Conservation (phyloP, 2,329 filamentous ascomycete species). For the Colletotrichum endophyticum region DNA sequence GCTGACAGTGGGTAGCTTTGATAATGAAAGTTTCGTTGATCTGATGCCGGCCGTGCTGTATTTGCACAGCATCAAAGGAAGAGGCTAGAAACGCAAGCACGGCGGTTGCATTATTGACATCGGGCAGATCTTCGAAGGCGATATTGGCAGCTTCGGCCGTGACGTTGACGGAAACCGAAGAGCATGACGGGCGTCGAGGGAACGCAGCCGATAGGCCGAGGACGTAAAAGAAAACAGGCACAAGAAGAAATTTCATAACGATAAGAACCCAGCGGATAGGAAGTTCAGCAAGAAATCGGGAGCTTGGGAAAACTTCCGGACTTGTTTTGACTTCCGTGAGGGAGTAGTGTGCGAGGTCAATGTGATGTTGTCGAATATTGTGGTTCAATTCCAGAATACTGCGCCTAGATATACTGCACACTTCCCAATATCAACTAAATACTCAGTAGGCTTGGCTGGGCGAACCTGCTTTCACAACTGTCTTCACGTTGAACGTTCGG, state of each 20-base stretch:
- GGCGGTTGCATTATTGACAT: neutral
- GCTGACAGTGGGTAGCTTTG: neutral
- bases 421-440: neutral
- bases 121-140: neutral
- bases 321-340: neutral
- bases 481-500: neutral
- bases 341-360: neutral
- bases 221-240: accelerated
- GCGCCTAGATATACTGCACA: neutral
- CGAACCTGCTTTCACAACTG: neutral
- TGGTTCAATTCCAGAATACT: neutral
- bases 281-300: neutral
- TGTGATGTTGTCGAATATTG: neutral
- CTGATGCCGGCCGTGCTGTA: neutral
- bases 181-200: neutral
- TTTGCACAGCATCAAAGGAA: neutral
- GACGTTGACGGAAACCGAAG: neutral
- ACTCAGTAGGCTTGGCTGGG: neutral
- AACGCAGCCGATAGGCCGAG: neutral
- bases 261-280: neutral
- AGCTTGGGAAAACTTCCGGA: neutral
- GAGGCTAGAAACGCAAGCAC: neutral
- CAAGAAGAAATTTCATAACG: neutral
- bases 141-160: neutral
- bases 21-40: neutral